These are phyloP conservation scores for Saccharomycodes ludwigii DNA, from an alignment of 805 yeast species.

Conservation along the genomic window DNA sequence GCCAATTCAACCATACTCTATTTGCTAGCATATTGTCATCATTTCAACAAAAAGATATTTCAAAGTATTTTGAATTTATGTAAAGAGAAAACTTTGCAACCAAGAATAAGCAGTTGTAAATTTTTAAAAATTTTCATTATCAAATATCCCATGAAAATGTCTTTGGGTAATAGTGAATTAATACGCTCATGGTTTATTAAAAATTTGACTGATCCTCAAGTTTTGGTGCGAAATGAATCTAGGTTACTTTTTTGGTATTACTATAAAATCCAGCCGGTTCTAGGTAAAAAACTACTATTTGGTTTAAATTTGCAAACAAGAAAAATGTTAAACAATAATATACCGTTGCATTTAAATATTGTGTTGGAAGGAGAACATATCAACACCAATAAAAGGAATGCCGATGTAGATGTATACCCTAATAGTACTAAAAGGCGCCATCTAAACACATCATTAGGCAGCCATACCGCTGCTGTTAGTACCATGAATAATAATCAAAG, in stretches of 20 bases:
- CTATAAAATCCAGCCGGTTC: constrained; percentile 38
- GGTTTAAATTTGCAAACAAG: constrained; percentile 7
- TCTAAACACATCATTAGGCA: no score
- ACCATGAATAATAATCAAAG: no score
- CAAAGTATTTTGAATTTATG: constrained; percentile 38
- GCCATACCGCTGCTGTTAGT: no score
- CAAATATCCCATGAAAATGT: constrained; percentile 27
- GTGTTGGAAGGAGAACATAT: no score
- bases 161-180: constrained; percentile 25
- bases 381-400: no score
- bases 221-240: constrained; percentile 64
- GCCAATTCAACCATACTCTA: not conserved
- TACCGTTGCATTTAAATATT: not conserved
- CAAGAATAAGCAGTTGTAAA: constrained; percentile 54
- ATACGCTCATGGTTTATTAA: constrained; percentile 40
- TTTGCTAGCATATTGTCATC: constrained; percentile 1
- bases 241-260: constrained; percentile 66
- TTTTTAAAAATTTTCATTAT: constrained; percentile 58
- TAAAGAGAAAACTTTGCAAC: constrained; percentile 58
- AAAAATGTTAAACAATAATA: not conserved
- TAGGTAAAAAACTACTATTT: constrained; percentile 30
- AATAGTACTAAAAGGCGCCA: no score
- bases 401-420: no score
- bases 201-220: constrained; percentile 69
- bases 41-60: constrained; percentile 34